Base-by-base conservation (phyloP, 768 basidiomycete species). In the Amanita phalloides region DNA sequence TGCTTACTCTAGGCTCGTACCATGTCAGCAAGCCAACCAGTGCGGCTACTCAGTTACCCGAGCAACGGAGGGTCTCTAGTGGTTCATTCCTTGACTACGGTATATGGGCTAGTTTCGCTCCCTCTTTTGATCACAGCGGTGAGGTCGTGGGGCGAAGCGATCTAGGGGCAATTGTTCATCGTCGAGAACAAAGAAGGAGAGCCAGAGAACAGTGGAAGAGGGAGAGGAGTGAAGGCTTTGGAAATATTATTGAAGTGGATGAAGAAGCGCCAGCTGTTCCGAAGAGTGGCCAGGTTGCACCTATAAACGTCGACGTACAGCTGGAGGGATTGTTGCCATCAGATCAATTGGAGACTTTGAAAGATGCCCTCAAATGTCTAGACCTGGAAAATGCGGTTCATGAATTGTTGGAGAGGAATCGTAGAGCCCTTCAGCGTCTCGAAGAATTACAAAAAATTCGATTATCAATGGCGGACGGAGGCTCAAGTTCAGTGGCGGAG, bases 21-120 rank as follows among this genome's bases (percentile, higher is more conserved):
- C 69, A 72, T 47, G 64, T 71, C 36, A 72, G 68, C 48, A 66
- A 74, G 3, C 60, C 68, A 41, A 10, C 26, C 4, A 61, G 67
- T 49, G 63, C 68, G 52, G 71, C 69, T 57, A 65, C 70, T 56
- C 67, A 71, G 35, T 64, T 73, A 21, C 74, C 76, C 1, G 64
- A 71, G 0, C 69, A 79, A 13, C 78, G 84, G 39, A 72, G 72
- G 23, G 64, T 89, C 35, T 75, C 78, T 41, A 73, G 79, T 25
- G 86, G 85, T 49, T 64, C 72, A 0, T 90, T 90, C 61, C 69
- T 92, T 6, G 85, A 92, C 64, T 91, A 91, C 59, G 90, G 89
- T 0, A 72, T 74, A 10, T 84, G 73, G 59, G 67, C 86, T 6
- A 83, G 77, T 60, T 91, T 91, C 65, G 88, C 89, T 0, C 89